phyloP scores from a whole-genome alignment of 2,329 filamentous ascomycete genomes.

The Cladorrhinum sp. region DNA sequence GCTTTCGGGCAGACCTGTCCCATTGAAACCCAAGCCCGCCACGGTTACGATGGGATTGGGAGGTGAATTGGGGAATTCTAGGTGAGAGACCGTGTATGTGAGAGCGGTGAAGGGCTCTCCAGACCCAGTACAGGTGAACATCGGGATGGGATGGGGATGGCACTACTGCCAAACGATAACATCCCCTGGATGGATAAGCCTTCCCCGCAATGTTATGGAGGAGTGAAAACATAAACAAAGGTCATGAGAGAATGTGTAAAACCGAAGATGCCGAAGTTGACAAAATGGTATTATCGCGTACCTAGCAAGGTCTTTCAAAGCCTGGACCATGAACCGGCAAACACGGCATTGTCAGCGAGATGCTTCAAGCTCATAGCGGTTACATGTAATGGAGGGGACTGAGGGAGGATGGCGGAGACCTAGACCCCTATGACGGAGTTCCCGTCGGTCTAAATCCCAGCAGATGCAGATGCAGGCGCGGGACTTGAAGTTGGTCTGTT shows the following conservation, averaged over 20 bases:
- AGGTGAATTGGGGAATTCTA: neutral
- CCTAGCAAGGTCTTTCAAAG: constrained; percentile 34
- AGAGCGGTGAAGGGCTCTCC: neutral
- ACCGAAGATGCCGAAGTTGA: constrained; percentile 3
- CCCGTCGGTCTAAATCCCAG: neutral
- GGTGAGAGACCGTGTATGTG: neutral
- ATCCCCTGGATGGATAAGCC: neutral
- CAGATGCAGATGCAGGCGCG: neutral
- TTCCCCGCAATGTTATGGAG: neutral
- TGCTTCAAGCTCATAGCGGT: neutral
- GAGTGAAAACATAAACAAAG: neutral
- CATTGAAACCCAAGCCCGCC: neutral
- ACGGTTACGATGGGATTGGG: neutral
- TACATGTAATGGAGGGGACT: constrained; percentile 5
- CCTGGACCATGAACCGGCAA: constrained; percentile 28
- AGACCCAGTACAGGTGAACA: neutral
- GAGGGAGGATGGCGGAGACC: neutral
- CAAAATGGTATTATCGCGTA: constrained; percentile 25
- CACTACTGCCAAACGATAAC: neutral
- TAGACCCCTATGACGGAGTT: neutral
- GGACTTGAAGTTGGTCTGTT: neutral
- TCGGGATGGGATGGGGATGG: neutral
- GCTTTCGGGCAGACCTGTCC: neutral
- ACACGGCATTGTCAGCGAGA: constrained; percentile 5
- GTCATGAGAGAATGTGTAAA: constrained; percentile 5